These are phyloP conservation scores for Teratosphaeria destructans DNA, from an alignment of 2,329 filamentous ascomycete genomes.

Conservation along the genomic window DNA sequence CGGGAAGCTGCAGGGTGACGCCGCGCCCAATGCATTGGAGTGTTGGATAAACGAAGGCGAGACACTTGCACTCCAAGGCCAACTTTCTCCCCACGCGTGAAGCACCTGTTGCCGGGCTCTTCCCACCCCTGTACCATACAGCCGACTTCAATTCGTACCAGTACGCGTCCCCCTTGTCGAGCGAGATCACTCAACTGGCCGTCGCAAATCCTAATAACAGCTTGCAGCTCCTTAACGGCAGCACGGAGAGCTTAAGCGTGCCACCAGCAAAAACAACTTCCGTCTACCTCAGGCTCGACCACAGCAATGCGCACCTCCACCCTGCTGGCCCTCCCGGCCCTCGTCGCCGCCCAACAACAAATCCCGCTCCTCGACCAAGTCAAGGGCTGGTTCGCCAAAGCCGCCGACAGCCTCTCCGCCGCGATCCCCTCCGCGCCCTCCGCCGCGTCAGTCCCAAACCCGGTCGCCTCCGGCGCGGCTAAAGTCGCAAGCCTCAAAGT, in stretches of 20 bases:
- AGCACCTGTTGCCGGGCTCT: not conserved
- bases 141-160: not conserved
- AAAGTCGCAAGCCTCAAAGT: slow-evolving; percentile 44
- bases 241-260: not conserved
- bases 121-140: not conserved
- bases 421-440: slow-evolving; percentile 34
- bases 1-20: not conserved
- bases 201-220: not conserved
- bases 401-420: slow-evolving; percentile 44
- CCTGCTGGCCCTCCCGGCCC: slow-evolving; percentile 42
- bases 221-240: not conserved
- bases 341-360: slow-evolving; percentile 46
- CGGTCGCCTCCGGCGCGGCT: slow-evolving; percentile 36
- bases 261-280: not conserved
- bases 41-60: not conserved
- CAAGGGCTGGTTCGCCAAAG: slow-evolving; percentile 44
- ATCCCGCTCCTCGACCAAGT: slow-evolving; percentile 48
- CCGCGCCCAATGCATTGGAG: not conserved
- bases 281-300: not conserved
- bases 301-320: slow-evolving; percentile 43
- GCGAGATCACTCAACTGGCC: not conserved
- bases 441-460: slow-evolving; percentile 30
- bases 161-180: not conserved
- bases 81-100: not conserved
- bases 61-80: not conserved